Evolutionary conservation across 352 stramenopile species (phyloP), one percentile per base, ranked within the genome.

Genomic region (Pythium biforme): DNA sequence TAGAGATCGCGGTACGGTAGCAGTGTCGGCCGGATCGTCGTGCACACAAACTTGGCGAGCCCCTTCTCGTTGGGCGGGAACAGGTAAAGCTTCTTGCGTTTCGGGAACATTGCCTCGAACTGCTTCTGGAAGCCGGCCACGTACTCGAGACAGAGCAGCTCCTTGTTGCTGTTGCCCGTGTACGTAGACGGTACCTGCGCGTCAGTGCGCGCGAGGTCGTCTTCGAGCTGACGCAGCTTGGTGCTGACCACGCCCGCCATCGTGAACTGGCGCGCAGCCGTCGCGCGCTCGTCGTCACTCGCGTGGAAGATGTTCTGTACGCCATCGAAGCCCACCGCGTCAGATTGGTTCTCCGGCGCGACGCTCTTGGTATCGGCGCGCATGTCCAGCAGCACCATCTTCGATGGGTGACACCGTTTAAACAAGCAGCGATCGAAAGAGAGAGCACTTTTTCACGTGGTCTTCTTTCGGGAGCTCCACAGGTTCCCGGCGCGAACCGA

Each of bases 1-100:
- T 98, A 98, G 5, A 99, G 65, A 55, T 98, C 89, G 10, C 82
- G 77, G 56, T 87, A 96, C 3, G 93, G 95, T 12, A 99, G 69
- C 34, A 98, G 64, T 11, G 95, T 98, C 10, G 95, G 95, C 4
- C 95, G 82, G 33, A 99, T 75, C 19, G 88, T 98, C 31, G 92
- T 97, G 72, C 94, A 98, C 8, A 98, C 89, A 57, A 98, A 97
- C 77, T 98, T 98, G 37, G 83, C 69, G 31, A 96, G 80, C 1
- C 92, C 90, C 53, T 88, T 93, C 66, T 98, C 94, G 67, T 98
- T 98, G 8, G 86, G 80, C 0, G 90, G 82, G 23, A 88, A 86
- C n/a, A 98, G 66, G 55, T 96, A 97, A 49, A 97, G 77, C 22
- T 76, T 70, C 15, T 71, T 62, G 22, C 91, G 76, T 12, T 72